These are phyloP conservation scores for Heliamphora exappendiculata DNA, from an alignment of 148 eudicot genomes.

Conservation along the genomic window DNA sequence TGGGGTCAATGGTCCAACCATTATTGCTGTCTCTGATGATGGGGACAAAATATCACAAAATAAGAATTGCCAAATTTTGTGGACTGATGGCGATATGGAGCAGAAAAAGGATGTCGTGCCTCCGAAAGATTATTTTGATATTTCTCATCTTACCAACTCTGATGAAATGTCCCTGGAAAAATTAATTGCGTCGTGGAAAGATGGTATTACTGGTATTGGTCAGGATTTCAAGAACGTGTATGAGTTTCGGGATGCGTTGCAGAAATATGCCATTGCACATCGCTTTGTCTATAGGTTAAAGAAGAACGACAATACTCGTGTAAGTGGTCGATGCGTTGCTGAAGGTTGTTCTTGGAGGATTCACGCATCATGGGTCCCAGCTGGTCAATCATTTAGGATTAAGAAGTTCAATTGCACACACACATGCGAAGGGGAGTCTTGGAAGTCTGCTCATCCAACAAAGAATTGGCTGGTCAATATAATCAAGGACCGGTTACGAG, in stretches of 20 bases:
- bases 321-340: conserved; percentile 35
- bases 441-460: conserved; percentile 43
- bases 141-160: conserved; percentile 7
- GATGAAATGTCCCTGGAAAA: conserved; percentile 35
- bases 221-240: conserved; percentile 42
- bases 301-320: conserved; percentile 44
- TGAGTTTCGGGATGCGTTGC: conserved; percentile 45
- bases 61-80: conserved; percentile 15
- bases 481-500: conserved; percentile 39
- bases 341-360: conserved; percentile 55
- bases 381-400: conserved; percentile 31
- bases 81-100: conserved; percentile 16
- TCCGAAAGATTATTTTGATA: conserved; percentile 10
- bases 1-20: conserved; percentile 32
- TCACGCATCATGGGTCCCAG: conserved; percentile 42
- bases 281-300: conserved; percentile 41
- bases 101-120: conserved; percentile 7
- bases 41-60: conserved; percentile 13
- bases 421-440: conserved; percentile 42
- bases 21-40: conserved; percentile 28
- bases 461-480: conserved; percentile 40
- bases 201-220: conserved; percentile 42
- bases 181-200: conserved; percentile 38
- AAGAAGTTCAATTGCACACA: conserved; percentile 35
- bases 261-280: conserved; percentile 44